phyloP scores from a whole-genome alignment of 2,329 filamentous ascomycete genomes.

The Colletotrichum sp. region DNA sequence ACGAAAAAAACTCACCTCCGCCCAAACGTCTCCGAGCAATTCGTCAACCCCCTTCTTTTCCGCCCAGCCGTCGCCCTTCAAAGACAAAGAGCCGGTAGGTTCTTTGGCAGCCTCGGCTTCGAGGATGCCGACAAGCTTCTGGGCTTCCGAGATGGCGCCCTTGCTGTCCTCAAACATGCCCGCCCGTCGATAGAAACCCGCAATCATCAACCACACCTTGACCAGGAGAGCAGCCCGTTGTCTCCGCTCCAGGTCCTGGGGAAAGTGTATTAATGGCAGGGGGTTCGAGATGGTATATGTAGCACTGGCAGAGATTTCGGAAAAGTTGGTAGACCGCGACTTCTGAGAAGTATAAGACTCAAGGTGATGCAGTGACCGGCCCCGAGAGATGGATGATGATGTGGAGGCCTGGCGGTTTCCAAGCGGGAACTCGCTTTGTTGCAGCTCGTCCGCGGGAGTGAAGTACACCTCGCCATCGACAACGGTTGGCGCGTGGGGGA shows the following conservation, averaged over 20 bases:
- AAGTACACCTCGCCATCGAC: constrained; percentile 57
- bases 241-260: constrained; percentile 55
- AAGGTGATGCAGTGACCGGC: constrained; percentile 46
- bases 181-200: constrained; percentile 84
- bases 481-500: constrained; percentile 42
- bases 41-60: constrained; percentile 82
- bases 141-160: constrained; percentile 81
- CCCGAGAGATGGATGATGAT: constrained; percentile 45
- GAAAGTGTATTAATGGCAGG: constrained; percentile 58
- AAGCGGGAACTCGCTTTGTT: constrained; percentile 46
- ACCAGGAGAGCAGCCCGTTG: constrained; percentile 63
- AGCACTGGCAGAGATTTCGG: constrained; percentile 42
- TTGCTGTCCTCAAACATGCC: constrained; percentile 79
- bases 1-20: constrained; percentile 65
- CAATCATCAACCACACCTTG: constrained; percentile 89
- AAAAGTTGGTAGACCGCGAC: constrained; percentile 42
- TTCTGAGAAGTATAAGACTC: constrained; percentile 49
- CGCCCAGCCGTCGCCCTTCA: constrained; percentile 75
- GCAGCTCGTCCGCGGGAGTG: constrained; percentile 49
- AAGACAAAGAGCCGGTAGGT: constrained; percentile 63
- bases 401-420: constrained; percentile 43
- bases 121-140: constrained; percentile 73
- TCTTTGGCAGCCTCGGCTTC: constrained; percentile 70
- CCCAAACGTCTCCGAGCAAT: constrained; percentile 81
- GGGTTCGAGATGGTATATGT: constrained; percentile 50